These are phyloP conservation scores for Chalciporus chontae DNA, from an alignment of 768 basidiomycete genomes.

Conservation along the genomic window DNA sequence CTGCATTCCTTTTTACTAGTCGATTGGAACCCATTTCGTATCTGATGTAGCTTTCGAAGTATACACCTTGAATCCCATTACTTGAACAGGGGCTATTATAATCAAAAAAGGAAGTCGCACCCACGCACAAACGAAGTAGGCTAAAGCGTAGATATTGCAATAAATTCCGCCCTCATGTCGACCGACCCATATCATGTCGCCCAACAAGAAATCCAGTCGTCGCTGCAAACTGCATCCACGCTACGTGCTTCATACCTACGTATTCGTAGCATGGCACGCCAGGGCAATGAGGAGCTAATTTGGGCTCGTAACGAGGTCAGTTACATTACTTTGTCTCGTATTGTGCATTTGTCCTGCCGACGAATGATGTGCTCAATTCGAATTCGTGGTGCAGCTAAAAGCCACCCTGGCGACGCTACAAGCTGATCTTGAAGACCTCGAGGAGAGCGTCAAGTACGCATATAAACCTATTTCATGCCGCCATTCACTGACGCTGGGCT, in stretches of 20 bases:
- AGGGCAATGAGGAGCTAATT: slow-evolving; percentile 75
- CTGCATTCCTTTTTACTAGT: too few species aligned
- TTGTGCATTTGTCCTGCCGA: too few species aligned
- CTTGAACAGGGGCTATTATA: too few species aligned
- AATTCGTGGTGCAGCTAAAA: slow-evolving; percentile 50
- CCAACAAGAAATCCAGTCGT: slow-evolving; percentile 75
- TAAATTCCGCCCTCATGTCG: slow-evolving; percentile 42
- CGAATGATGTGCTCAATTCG: not conserved
- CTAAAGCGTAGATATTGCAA: not conserved
- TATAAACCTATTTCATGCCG: not conserved
- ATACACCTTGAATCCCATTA: too few species aligned
- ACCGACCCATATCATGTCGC: slow-evolving; percentile 87
- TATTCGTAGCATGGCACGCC: slow-evolving; percentile 68
- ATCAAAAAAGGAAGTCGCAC: too few species aligned
- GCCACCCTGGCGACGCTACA: slow-evolving; percentile 75
- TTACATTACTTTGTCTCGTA: not conserved
- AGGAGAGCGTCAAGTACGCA: slow-evolving; percentile 83
- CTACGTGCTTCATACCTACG: slow-evolving; percentile 74
- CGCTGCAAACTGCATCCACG: slow-evolving; percentile 67
- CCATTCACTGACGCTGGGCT: slow-evolving; percentile 4
- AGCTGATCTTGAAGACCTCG: slow-evolving; percentile 88
- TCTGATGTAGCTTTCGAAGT: too few species aligned
- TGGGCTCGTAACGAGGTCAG: slow-evolving; percentile 78
- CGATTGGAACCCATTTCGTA: too few species aligned
- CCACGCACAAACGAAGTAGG: too few species aligned